Percentiles rank a stretch among this genome's conserved stretches.
Evolutionary conservation across 306 rosid genomes (phyloP).

Genomic region (peach (Prunus persica)): Prunus_persica_NCBIv2 NC_034009.1:16043001-16043500

Average conservation of each 20-base stretch:
- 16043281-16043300: conserved; percentile 22
- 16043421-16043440: neutral
- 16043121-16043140: neutral
- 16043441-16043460: conserved; percentile 7
- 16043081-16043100: neutral
- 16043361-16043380: neutral
- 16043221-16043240: conserved; percentile 62
- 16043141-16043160: neutral
- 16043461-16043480: conserved; percentile 7
- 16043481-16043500: conserved; percentile 10
- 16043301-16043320: neutral
- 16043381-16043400: neutral
- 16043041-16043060: neutral
- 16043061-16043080: neutral
- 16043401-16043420: neutral
- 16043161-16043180: neutral
- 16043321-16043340: neutral
- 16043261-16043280: neutral
- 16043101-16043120: neutral
- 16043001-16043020: neutral
- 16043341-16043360: neutral
- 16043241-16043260: conserved; percentile 25
- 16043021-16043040: neutral
- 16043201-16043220: conserved; percentile 36
- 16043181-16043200: neutral